phyloP scores from a whole-genome alignment of 306 rosid species.

The Quillaja saponaria region DNA sequence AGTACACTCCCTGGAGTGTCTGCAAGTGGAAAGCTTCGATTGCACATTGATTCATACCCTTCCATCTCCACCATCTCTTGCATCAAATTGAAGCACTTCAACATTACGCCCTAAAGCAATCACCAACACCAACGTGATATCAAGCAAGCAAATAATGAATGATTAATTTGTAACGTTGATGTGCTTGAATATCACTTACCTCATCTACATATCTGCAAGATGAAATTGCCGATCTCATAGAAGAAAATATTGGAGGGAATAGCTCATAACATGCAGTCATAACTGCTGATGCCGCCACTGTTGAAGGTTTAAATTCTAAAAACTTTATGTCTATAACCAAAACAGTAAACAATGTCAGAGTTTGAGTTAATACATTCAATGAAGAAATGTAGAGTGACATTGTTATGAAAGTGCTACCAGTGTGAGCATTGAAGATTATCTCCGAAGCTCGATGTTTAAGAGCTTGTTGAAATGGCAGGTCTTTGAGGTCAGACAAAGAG shows the following conservation, averaged over 20 bases:
- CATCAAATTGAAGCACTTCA: conserved; percentile 47
- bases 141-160: conserved; percentile 2
- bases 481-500: conserved; percentile 45
- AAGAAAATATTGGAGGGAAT: conserved; percentile 40
- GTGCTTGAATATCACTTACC: conserved; percentile 39
- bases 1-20: conserved; percentile 52
- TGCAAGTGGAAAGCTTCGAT: conserved; percentile 31
- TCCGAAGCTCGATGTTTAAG: conserved; percentile 58
- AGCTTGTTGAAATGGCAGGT: conserved; percentile 40
- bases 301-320: conserved; percentile 62
- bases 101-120: conserved; percentile 49
- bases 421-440: conserved; percentile 58
- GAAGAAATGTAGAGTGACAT: conserved; percentile 6
- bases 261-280: conserved; percentile 51
- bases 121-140: conserved; percentile 13
- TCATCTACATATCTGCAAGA: conserved; percentile 46
- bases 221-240: conserved; percentile 42
- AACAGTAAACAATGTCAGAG: conserved; percentile 9
- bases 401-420: conserved; percentile 43
- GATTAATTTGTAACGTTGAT: neutral
- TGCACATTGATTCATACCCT: conserved; percentile 30
- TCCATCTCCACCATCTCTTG: conserved; percentile 40
- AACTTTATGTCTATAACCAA: conserved; percentile 51
- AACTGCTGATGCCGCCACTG: conserved; percentile 65
- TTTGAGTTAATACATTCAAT: neutral